Evolutionary conservation across 805 yeast species (phyloP).

Genomic region (Saccharomycopsis schoenii): DNA sequence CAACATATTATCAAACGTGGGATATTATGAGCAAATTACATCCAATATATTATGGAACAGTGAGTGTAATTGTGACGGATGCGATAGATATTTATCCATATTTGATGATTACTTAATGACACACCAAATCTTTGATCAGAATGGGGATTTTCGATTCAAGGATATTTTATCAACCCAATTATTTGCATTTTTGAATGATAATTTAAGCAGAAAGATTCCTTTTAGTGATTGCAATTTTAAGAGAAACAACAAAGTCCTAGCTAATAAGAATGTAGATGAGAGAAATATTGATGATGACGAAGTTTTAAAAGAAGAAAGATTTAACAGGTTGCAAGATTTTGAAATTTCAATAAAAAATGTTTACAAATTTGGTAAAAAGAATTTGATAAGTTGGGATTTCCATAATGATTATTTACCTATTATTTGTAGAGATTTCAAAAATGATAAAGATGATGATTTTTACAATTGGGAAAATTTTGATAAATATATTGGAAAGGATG

Average conservation of each 20-base stretch:
- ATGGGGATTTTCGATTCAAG: slow-evolving; percentile 35
- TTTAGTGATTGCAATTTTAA: slow-evolving; percentile 2
- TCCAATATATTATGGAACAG: slow-evolving; percentile 74
- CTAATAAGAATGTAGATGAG: not conserved
- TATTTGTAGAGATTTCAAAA: slow-evolving; percentile 14
- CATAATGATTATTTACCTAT: slow-evolving; percentile 30
- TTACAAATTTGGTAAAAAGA: not conserved
- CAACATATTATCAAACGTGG: slow-evolving; percentile 45
- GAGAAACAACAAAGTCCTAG: not conserved
- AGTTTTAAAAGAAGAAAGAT: not conserved
- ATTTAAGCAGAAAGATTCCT: slow-evolving; percentile 29
- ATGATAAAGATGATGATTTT: slow-evolving; percentile 17
- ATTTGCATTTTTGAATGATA: slow-evolving; percentile 42
- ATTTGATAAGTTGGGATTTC: slow-evolving; percentile 33
- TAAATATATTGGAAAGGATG: slow-evolving; percentile 20
- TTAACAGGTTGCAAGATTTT: not conserved
- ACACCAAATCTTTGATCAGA: slow-evolving; percentile 47
- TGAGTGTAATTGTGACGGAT: slow-evolving; percentile 44
- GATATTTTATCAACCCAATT: slow-evolving; percentile 54
- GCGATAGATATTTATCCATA: slow-evolving; percentile 36
- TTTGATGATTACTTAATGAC: slow-evolving; percentile 54
- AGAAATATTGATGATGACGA: not conserved
- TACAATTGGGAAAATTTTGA: slow-evolving; percentile 12
- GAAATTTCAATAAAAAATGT: not conserved
- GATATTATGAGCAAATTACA: slow-evolving; percentile 62